phyloP scores from a whole-genome alignment of 345 rosid genomes.

The Syzygium jambos region DNA sequence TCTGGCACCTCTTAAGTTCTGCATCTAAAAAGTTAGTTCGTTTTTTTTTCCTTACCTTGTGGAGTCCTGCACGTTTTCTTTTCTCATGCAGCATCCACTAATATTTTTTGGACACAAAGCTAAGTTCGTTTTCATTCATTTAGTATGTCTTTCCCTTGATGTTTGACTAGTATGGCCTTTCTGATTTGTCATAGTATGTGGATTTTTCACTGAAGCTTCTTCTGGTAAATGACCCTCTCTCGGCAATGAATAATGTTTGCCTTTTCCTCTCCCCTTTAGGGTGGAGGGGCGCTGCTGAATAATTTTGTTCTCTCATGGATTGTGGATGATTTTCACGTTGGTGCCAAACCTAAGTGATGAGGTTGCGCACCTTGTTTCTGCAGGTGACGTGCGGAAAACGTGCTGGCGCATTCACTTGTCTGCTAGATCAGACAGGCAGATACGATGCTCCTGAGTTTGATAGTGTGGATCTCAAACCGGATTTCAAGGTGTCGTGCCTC shows the following conservation, averaged over 20 bases:
- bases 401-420: slow-evolving; percentile 84
- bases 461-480: slow-evolving; percentile 41
- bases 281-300: background rate
- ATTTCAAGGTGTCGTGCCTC: slow-evolving; percentile 71
- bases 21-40: background rate
- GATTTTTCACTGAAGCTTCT: background rate
- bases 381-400: slow-evolving; percentile 85
- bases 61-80: background rate
- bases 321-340: background rate
- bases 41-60: background rate
- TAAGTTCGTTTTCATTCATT: background rate
- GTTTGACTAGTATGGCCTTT: background rate
- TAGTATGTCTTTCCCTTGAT: background rate
- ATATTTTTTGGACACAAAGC: background rate
- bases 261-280: background rate
- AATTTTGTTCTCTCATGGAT: background rate
- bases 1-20: background rate
- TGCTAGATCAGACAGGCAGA: slow-evolving; percentile 78
- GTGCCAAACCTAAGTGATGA: background rate
- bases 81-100: background rate
- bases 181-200: background rate
- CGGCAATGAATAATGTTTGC: background rate
- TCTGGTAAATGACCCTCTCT: background rate
- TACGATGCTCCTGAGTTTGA: slow-evolving; percentile 47
- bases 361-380: slow-evolving; percentile 2